Evolutionary conservation across 768 basidiomycete species (phyloP), one percentile per base, ranked within the genome.

Genomic region (Hemileccinum impolitum): DNA sequence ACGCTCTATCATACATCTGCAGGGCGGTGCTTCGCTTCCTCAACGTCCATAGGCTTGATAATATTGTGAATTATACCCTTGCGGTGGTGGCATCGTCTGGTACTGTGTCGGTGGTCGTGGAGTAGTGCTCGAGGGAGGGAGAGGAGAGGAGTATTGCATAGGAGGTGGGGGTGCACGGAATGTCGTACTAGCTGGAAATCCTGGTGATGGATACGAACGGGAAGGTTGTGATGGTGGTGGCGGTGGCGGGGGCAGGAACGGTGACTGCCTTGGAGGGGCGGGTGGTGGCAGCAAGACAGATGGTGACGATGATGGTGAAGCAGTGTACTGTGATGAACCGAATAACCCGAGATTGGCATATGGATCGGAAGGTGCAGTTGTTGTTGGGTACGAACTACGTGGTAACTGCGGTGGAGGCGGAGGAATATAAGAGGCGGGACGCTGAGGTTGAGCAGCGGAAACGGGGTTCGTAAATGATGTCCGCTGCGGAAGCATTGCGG

Each of bases 261-360:
- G 50, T 1, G 60, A 38, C 41, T 70, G 66, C 57, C 66, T 65
- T 44, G 47, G 55, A 28, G 57, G 52, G 9, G 39, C 43, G 11
- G 56, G 53, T 18, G 59, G 65, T 11, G 45, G 58, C 6, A 59
- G 61, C 15, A 54, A 57, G 17, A 63, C 43, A 26, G 58, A 41
- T 18, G 52, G 26, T 44, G 45, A 41, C 6, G 57, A 18, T 36
- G 44, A 36, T 15, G 41, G 45, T 11, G 59, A 17, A 6, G 48
- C 0, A 2, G 52, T 17, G 6, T 47, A 52, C 3, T 46, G 57
- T 18, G 61, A 45, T 17, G 61, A 55, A 32, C 64, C 58, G 26
- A 71, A 61, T 18, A 66, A 26, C 15, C 63, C 60, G 11, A 72
- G 57, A 36, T 15, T 52, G 9, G 68, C 68, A 47, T 76, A 75